phyloP scores from a whole-genome alignment of 441 rosid species.

The Erysimum pusillum region DNA sequence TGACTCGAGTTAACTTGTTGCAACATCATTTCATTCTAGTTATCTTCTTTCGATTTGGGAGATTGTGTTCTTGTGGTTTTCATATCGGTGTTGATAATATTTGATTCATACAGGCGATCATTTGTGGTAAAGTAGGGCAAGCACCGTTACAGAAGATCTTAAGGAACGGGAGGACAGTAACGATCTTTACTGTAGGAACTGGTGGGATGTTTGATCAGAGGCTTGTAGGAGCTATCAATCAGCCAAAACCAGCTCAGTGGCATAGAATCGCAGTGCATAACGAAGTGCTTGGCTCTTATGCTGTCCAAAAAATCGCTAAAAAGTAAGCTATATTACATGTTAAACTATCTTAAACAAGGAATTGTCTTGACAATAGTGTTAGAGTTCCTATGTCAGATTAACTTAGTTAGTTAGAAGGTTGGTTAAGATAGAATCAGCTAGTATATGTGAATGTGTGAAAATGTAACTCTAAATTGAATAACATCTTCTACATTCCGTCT shows the following conservation, averaged over 20 bases:
- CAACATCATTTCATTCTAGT: background rate
- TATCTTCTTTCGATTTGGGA: background rate
- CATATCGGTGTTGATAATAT: background rate
- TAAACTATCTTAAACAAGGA: constrained; percentile 3
- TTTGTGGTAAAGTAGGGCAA: constrained; percentile 93
- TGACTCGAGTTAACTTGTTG: background rate
- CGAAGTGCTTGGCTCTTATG: constrained; percentile 74
- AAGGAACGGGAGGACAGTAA: constrained; percentile 85
- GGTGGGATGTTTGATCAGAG: constrained; percentile 97
- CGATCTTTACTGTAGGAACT: constrained; percentile 91
- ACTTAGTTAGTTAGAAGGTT: background rate
- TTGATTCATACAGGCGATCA: constrained; percentile 66
- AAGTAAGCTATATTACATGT: constrained; percentile 54
- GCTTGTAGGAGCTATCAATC: constrained; percentile 53
- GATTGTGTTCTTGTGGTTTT: background rate
- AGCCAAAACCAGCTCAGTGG: constrained; percentile 94
- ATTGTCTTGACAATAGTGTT: background rate
- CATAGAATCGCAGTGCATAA: constrained; percentile 96
- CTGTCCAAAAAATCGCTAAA: constrained; percentile 83
- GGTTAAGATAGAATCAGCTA: background rate
- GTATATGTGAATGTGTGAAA: background rate
- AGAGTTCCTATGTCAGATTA: background rate
- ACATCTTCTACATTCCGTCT: background rate
- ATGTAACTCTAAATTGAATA: background rate
- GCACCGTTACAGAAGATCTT: constrained; percentile 90